Base-by-base conservation (phyloP, 1,139 yeast genomes). In the Geotrichum bryndzae region DNA sequence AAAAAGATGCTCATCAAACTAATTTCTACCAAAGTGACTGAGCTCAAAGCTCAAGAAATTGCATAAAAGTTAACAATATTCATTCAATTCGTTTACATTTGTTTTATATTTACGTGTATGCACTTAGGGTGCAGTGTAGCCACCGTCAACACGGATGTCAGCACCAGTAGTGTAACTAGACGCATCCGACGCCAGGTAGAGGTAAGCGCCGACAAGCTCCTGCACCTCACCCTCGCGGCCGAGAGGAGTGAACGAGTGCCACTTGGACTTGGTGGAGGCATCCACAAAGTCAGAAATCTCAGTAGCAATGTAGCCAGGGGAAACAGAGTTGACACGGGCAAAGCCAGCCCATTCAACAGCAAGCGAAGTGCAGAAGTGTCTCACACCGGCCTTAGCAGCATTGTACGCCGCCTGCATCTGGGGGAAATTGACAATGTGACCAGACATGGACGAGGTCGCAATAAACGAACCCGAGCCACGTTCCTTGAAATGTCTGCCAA, bases 321-420 rank as follows among this genome's bases (percentile, higher is more conserved):
- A 87, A 57, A 90, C 79, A 48, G 91, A 79, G 79, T 90, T 90
- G 63, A 87, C 96, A 72, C 96, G 84, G 15, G 96, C 96, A 72
- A 88, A 90, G 1, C 85, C 86, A 38, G 96, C 88, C 91, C 94
- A 90, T 76, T 90, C 97, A 55, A 90, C 89, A 13, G 96, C 96
- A 66, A 90, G 80, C 1, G 96, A 88, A 73, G 82, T 86, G 61
- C 88, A 83, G 72, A 90, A 80, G 76, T 91, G 97, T 61, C 87
- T 76, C 53, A 88, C 84, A 2, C 86, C 96, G 51, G 97, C 96
- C 80, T 90, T 90, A 66, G 95, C 94, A 29, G 95, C 94, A 74
- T 90, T 91, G 80, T 91, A 91, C 56, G 94, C 88, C 63, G 95
- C 90, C 76, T 91, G 97, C 71, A 83, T 76, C 75, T 91, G 96